These are phyloP conservation scores for Tetrahymena elliotti DNA, from an alignment of 73 alveolate species.

Conservation along the genomic window DNA sequence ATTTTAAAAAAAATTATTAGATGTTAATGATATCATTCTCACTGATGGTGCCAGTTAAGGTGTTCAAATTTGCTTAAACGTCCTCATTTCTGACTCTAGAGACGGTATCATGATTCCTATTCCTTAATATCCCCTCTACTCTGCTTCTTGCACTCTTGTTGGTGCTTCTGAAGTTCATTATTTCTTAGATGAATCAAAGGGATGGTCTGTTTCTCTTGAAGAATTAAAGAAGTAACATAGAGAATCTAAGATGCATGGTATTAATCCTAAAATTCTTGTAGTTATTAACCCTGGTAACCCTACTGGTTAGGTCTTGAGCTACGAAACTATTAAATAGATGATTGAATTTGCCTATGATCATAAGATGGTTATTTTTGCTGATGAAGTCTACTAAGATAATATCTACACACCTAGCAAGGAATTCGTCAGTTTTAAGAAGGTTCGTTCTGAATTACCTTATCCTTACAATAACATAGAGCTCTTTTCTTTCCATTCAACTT, in stretches of 20 bases:
- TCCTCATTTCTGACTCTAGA: constrained; percentile 11
- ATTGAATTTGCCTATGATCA: constrained; percentile 54
- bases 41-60: constrained; percentile 44
- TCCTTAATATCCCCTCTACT: constrained; percentile 96
- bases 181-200: constrained; percentile 78
- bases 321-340: constrained; percentile 66
- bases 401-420: constrained; percentile 55
- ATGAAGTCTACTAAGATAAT: constrained; percentile 97
- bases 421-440: constrained; percentile 78
- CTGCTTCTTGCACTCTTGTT: constrained; percentile 73
- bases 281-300: constrained; percentile 98
- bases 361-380: constrained; percentile 85
- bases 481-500: constrained; percentile 64
- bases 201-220: constrained; percentile 76
- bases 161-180: constrained; percentile 82
- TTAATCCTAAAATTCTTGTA: constrained; percentile 64
- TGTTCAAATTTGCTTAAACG: constrained; percentile 3
- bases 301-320: constrained; percentile 79
- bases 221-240: constrained; percentile 42
- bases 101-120: constrained; percentile 86
- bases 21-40: constrained; percentile 7
- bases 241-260: constrained; percentile 60
- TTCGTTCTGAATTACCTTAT: constrained; percentile 25
- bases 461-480: constrained; percentile 59
- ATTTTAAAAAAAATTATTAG: not conserved